These are phyloP conservation scores for Fusarium sp. DNA, from an alignment of 2,329 filamentous ascomycete genomes.

Conservation along the genomic window DNA sequence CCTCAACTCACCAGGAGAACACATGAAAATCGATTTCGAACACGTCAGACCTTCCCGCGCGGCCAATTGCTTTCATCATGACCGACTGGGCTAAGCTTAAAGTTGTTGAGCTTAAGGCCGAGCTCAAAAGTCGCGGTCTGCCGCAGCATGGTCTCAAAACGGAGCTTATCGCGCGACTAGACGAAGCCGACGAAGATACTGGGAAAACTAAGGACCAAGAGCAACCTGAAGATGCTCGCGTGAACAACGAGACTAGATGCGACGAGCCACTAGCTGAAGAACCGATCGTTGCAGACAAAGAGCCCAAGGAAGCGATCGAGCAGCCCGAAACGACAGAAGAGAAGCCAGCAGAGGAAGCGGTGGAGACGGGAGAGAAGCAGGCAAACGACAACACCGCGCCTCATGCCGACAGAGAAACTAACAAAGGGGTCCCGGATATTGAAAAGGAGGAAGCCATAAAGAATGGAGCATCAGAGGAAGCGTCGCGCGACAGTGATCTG, in stretches of 20 bases:
- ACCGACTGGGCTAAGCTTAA: slow-evolving; percentile 71
- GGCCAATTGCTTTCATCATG: slow-evolving; percentile 53
- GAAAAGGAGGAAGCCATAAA: slow-evolving; percentile 16
- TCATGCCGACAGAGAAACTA: slow-evolving; percentile 8
- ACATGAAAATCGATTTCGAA: background rate
- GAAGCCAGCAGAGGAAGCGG: slow-evolving; percentile 10
- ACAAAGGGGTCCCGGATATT: slow-evolving; percentile 10
- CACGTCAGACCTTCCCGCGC: slow-evolving; percentile 5
- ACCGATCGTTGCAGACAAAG: background rate
- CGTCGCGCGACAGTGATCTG: background rate
- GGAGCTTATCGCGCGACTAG: slow-evolving; percentile 75
- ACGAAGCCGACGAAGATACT: slow-evolving; percentile 36
- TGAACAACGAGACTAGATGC: slow-evolving; percentile 22
- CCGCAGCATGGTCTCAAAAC: slow-evolving; percentile 77
- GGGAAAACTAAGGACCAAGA: slow-evolving; percentile 6
- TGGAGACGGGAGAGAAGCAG: slow-evolving; percentile 1
- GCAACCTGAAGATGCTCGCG: slow-evolving; percentile 23
- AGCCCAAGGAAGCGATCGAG: slow-evolving; percentile 9
- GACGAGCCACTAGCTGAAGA: slow-evolving; percentile 12
- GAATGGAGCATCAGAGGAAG: slow-evolving; percentile 17
- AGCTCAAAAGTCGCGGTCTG: slow-evolving; percentile 79
- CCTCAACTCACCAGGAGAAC: background rate
- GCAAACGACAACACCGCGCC: background rate
- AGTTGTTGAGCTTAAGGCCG: slow-evolving; percentile 79
- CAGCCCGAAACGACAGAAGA: slow-evolving; percentile 12